phyloP scores from a whole-genome alignment of 768 basidiomycete species.

The Strobilomyces confusus region DNA sequence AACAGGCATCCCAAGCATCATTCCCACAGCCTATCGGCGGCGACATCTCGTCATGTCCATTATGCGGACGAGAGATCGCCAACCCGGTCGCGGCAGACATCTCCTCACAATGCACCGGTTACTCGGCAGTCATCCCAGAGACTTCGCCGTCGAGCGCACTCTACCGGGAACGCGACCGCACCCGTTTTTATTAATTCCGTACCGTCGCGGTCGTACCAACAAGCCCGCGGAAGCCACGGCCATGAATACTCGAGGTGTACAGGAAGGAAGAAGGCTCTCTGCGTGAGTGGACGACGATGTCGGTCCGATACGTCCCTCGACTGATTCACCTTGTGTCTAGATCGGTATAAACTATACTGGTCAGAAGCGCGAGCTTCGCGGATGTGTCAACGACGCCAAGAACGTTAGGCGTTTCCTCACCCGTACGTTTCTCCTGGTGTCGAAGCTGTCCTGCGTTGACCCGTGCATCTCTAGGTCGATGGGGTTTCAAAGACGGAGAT shows the following conservation, averaged over 20 bases:
- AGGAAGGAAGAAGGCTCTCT: slow-evolving; percentile 50
- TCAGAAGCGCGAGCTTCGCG: slow-evolving; percentile 56
- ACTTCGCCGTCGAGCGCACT: slow-evolving; percentile 21
- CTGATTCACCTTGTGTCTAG: slow-evolving; percentile 29
- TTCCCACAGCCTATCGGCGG: slow-evolving; percentile 13
- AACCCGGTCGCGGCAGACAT: slow-evolving; percentile 8
- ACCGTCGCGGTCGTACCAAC: slow-evolving; percentile 7
- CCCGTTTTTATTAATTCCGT: background rate
- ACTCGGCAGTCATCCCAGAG: slow-evolving; percentile 6
- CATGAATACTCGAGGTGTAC: slow-evolving; percentile 48
- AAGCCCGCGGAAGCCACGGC: background rate
- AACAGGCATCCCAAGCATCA: slow-evolving; percentile 1
- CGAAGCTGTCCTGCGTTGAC: background rate
- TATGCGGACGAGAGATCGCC: slow-evolving; percentile 16
- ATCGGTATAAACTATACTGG: slow-evolving; percentile 81
- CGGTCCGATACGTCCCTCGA: background rate
- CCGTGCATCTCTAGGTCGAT: slow-evolving; percentile 30
- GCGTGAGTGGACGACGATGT: slow-evolving; percentile 25
- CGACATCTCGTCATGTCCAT: slow-evolving; percentile 24
- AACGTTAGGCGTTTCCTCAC: slow-evolving; percentile 68
- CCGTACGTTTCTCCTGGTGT: slow-evolving; percentile 34
- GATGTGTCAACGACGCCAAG: slow-evolving; percentile 79
- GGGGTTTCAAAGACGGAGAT: slow-evolving; percentile 48
- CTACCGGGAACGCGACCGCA: slow-evolving; percentile 12
- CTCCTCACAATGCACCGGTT: slow-evolving; percentile 7